Percentiles rank a stretch among this genome's conserved stretches.
Conservation (phyloP, 495 filamentous ascomycete genomes). For the Ramalina peruviana region DNA sequence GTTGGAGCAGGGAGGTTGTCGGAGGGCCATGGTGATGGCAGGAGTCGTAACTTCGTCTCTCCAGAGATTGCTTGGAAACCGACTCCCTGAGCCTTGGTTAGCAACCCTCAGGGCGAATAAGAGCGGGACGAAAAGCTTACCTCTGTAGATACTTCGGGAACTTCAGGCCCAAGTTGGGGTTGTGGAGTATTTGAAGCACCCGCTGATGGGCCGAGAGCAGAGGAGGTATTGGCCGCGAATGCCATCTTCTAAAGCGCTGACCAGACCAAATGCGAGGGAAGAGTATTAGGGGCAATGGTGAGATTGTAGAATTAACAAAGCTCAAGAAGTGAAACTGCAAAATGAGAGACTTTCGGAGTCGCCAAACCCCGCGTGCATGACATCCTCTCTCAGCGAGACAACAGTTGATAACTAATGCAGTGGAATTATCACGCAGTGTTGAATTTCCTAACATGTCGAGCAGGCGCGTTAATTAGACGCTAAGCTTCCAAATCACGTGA, state of each 20-base stretch:
- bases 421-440: no score
- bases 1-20: conserved; percentile 62
- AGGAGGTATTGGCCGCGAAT: conserved; percentile 39
- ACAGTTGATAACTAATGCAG: no score
- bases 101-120: neutral
- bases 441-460: no score
- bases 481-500: neutral
- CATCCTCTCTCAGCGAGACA: no score
- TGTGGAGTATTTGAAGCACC: conserved; percentile 6
- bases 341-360: no score
- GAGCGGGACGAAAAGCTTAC: conserved; percentile 15
- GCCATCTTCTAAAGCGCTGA: conserved; percentile 38
- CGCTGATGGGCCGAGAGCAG: conserved; percentile 19
- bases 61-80: conserved; percentile 70
- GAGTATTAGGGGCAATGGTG: no score
- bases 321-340: no score
- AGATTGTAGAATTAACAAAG: no score
- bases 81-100: conserved; percentile 39
- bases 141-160: conserved; percentile 48
- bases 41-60: conserved; percentile 66
- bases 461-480: no score
- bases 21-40: conserved; percentile 66
- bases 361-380: no score
- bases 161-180: conserved; percentile 37
- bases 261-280: neutral